Evolutionary conservation across 768 basidiomycete genomes (phyloP).

Genomic region (Lactifluus piperatus): DNA sequence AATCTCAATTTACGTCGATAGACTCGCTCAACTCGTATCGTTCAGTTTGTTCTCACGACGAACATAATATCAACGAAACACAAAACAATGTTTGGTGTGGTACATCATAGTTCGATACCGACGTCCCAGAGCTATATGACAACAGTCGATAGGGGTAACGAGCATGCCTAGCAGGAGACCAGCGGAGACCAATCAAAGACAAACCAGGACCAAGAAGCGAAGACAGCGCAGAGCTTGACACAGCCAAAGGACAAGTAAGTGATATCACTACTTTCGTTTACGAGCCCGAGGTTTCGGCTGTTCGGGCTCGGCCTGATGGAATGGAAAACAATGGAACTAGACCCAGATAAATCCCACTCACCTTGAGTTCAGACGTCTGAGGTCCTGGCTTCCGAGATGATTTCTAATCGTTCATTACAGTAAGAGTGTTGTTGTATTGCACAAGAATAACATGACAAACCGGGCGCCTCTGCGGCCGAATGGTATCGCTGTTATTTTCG

Average conservation of each 20-base stretch:
- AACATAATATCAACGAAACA: background rate
- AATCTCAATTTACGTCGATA: background rate
- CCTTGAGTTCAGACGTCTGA: slow-evolving; percentile 8
- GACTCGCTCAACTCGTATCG: background rate
- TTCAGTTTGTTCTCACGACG: background rate
- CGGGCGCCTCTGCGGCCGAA: slow-evolving; percentile 4
- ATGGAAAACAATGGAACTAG: background rate
- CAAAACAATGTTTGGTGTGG: background rate
- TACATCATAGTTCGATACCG: background rate
- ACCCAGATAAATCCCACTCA: background rate
- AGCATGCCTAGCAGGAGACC: background rate
- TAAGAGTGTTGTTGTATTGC: background rate
- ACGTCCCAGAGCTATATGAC: background rate
- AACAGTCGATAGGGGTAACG: background rate
- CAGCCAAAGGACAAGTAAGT: background rate
- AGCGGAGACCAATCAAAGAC: background rate
- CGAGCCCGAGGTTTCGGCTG: slow-evolving; percentile 12
- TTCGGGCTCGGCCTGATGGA: slow-evolving; percentile 7
- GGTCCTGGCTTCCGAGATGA: background rate
- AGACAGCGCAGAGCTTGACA: background rate
- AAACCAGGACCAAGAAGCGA: background rate
- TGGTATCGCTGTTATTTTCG: background rate
- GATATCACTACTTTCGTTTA: slow-evolving; percentile 5
- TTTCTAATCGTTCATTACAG: slow-evolving; percentile 3
- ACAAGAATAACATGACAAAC: slow-evolving; percentile 2